A percentile compares a stretch with the other conserved stretches of the same genome.
phyloP scores from a whole-genome alignment of 495 filamentous ascomycete genomes.

The Neurospora cerealis region DNA sequence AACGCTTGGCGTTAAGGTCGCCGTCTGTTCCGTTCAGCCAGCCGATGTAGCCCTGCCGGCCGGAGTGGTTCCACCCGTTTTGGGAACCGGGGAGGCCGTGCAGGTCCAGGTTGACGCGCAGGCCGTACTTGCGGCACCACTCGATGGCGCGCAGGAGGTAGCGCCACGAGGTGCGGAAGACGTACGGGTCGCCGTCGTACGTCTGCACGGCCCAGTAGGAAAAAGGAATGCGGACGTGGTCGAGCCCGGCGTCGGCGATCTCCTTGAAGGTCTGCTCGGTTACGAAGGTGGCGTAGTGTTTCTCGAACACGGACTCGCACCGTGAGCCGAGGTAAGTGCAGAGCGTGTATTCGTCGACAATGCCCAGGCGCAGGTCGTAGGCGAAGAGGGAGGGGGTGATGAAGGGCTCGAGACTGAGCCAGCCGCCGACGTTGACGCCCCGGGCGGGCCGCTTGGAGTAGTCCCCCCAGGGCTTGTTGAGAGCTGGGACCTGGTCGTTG shows the following conservation, averaged over 20 bases:
- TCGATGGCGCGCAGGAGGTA: constrained; percentile 92
- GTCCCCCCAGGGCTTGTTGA: constrained; percentile 61
- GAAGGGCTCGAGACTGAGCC: constrained; percentile 90
- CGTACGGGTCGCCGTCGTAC: constrained; percentile 80
- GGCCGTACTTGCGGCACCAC: constrained; percentile 83
- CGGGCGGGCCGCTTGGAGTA: constrained; percentile 74
- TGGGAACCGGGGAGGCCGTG: constrained; percentile 79
- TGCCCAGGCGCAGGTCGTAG: constrained; percentile 49
- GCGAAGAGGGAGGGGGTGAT: constrained; percentile 89
- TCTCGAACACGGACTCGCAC: constrained; percentile 58
- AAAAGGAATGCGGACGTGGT: constrained; percentile 91
- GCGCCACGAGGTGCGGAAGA: constrained; percentile 80
- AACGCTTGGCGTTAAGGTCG: constrained; percentile 56
- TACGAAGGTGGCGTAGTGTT: constrained; percentile 85
- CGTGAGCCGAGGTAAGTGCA: constrained; percentile 54
- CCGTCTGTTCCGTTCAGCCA: constrained; percentile 74
- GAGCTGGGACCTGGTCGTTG: constrained; percentile 68
- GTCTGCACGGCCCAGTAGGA: constrained; percentile 91
- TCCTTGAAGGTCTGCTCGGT: constrained; percentile 72
- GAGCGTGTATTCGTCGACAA: constrained; percentile 87
- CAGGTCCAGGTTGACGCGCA: constrained; percentile 89
- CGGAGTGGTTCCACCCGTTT: constrained; percentile 88
- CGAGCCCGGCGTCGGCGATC: constrained; percentile 80
- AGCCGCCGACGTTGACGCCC: constrained; percentile 90
- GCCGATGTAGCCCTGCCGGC: constrained; percentile 56